Evolutionary conservation across 805 yeast genomes (phyloP).

Genomic region (Barnettozyma botsteinii): DNA sequence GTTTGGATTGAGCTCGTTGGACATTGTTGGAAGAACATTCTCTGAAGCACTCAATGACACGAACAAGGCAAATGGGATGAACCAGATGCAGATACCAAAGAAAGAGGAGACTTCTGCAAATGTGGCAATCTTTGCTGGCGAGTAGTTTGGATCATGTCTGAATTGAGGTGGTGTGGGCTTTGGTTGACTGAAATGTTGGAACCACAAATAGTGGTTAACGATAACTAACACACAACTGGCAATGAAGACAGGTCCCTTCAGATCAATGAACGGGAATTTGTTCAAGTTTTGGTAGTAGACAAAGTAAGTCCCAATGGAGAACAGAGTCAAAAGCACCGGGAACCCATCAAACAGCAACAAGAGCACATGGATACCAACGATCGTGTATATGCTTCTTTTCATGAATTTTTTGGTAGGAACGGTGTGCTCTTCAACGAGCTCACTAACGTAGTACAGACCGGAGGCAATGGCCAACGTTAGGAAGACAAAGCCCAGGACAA

Average conservation of each 20-base stretch:
- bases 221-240: constrained; percentile 67
- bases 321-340: constrained; percentile 61
- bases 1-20: constrained; percentile 23
- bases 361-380: constrained; percentile 49
- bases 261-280: constrained; percentile 77
- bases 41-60: constrained; percentile 91
- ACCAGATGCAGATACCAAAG: constrained; percentile 91
- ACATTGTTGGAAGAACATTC: constrained; percentile 63
- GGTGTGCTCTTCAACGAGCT: constrained; percentile 88
- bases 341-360: constrained; percentile 72
- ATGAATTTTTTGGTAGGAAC: constrained; percentile 75
- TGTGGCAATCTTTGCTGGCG: constrained; percentile 64
- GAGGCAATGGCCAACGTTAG: constrained; percentile 74
- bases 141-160: constrained; percentile 52
- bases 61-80: constrained; percentile 87
- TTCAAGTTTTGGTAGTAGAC: constrained; percentile 73
- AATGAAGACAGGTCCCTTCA: constrained; percentile 67
- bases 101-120: constrained; percentile 92
- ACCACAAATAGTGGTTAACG: constrained; percentile 85
- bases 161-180: constrained; percentile 59
- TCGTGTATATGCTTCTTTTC: constrained; percentile 52
- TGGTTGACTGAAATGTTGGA: constrained; percentile 70
- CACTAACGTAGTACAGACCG: constrained; percentile 86
- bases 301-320: constrained; percentile 64
- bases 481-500: constrained; percentile 53